Evolutionary conservation across 805 yeast genomes (phyloP), one percentile per base, ranked within the genome.

Genomic region (Jamesozyma gamospora): DNA sequence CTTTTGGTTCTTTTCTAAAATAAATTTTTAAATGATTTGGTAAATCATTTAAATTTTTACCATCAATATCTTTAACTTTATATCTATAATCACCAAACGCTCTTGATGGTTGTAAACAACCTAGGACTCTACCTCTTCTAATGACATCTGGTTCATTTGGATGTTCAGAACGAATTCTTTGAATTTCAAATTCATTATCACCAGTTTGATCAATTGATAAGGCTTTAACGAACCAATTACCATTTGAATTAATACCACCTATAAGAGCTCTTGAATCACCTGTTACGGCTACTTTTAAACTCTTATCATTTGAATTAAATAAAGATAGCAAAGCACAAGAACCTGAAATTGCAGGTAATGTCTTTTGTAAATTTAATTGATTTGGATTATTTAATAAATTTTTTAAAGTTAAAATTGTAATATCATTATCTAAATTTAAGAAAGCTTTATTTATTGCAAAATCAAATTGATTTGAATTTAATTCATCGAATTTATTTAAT

Each of bases 51-150:
- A 65, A 50, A 0, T 64, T 44, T 39, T 63, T 45, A 51, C 79
- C 56, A 39, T 60, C 62, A n/a, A 66, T 43, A 28, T 69, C 67
- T 26, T 87, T 75, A 69, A 94, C 72, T 57, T 92, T 92, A 58
- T 86, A 92, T 45, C 96, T 74, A 43, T 95, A 94, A 61, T 92
- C 98, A 35, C 98, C 98, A 67, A 92, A 92, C 1, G 97, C 95
- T 53, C 98, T 71, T 0, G 95, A 77, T 12, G 98, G 98, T 62
- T 92, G 97, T 46, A 92, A 71, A 10, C 92, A 77, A 0, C 98
- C 98, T 49, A 92, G 70, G 10, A 92, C 83, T 53, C 98, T 75
- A 4, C 97, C 98, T 45, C 84, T 76, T 47, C 82, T 71, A 28
- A 90, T 73, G 33, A 80, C 94, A 37, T 79, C 77, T 27, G 85